phyloP scores from a whole-genome alignment of 345 rosid species.

The Xanthoceras sorbifolium region DNA sequence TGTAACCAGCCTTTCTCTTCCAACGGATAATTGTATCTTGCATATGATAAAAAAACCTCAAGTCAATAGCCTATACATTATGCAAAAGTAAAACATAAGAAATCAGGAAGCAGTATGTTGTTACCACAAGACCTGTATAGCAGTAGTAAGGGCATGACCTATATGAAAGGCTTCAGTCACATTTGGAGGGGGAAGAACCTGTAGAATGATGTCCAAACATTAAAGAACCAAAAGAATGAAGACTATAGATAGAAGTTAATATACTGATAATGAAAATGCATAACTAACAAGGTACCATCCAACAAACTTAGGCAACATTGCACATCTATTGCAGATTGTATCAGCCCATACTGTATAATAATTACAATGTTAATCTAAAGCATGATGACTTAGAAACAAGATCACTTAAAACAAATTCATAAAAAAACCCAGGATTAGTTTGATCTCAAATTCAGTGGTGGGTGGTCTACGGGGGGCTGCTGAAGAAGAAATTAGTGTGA shows the following conservation, averaged over 20 bases:
- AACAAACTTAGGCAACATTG: background rate
- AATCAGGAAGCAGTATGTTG: conserved; percentile 16
- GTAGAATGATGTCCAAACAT: conserved; percentile 20
- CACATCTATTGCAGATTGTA: background rate
- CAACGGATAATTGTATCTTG: conserved; percentile 93
- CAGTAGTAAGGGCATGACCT: conserved; percentile 93
- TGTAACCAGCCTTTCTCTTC: conserved; percentile 94
- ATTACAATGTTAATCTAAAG: background rate
- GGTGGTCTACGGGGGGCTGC: too few species aligned
- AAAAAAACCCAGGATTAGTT: too few species aligned
- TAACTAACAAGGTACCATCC: background rate
- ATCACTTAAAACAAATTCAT: too few species aligned
- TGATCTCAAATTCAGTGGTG: too few species aligned
- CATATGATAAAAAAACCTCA: conserved; percentile 3
- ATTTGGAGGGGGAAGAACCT: conserved; percentile 99
- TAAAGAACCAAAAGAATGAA: background rate
- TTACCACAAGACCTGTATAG: conserved; percentile 59
- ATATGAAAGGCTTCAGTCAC: conserved; percentile 96
- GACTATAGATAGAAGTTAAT: background rate
- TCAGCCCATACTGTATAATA: background rate
- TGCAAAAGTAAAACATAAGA: background rate
- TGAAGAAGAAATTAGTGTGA: too few species aligned
- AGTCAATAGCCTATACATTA: conserved; percentile 6
- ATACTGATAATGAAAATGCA: too few species aligned
- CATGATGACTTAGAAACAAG: background rate